Percentiles rank a stretch among this genome's conserved stretches.
These are phyloP conservation scores for Aspergillus pseudoviridinutans DNA, from an alignment of 2,329 filamentous ascomycete genomes.

Conservation along the genomic window DNA sequence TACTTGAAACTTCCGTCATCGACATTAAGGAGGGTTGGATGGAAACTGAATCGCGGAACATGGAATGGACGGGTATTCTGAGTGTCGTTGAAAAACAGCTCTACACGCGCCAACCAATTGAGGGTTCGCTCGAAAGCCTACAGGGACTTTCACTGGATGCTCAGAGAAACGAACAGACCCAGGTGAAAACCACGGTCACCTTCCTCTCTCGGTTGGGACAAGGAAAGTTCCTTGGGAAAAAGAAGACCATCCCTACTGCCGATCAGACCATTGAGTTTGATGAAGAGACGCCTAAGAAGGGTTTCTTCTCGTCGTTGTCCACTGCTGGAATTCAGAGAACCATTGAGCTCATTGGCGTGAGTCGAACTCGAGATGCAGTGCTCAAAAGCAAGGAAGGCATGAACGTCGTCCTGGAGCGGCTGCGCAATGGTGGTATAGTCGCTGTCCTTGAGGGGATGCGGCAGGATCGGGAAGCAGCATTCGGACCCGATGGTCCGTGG, in stretches of 20 bases:
- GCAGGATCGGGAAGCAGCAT: slow-evolving; percentile 50
- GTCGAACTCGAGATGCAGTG: slow-evolving; percentile 57
- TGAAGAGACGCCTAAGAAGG: slow-evolving; percentile 50
- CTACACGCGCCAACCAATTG: slow-evolving; percentile 46
- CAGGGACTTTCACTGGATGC: slow-evolving; percentile 35
- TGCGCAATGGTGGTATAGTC: slow-evolving; percentile 63
- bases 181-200: slow-evolving; percentile 59
- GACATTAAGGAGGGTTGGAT: slow-evolving; percentile 63
- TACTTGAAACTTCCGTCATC: slow-evolving; percentile 60
- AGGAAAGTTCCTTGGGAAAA: slow-evolving; percentile 46
- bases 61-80: slow-evolving; percentile 64
- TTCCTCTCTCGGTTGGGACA: slow-evolving; percentile 60
- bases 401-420: slow-evolving; percentile 61
- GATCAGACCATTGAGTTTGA: slow-evolving; percentile 42
- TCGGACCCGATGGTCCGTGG: slow-evolving; percentile 38
- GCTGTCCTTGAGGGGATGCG: slow-evolving; percentile 69
- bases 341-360: slow-evolving; percentile 60
- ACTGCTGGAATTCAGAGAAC: slow-evolving; percentile 59
- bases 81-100: slow-evolving; percentile 60
- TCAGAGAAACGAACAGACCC: slow-evolving; percentile 45
- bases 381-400: slow-evolving; percentile 63
- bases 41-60: slow-evolving; percentile 61
- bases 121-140: slow-evolving; percentile 17
- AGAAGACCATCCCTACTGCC: slow-evolving; percentile 31
- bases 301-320: slow-evolving; percentile 57